Base-by-base conservation (phyloP, 495 filamentous ascomycete genomes). In the Tuber aestivum region DNA sequence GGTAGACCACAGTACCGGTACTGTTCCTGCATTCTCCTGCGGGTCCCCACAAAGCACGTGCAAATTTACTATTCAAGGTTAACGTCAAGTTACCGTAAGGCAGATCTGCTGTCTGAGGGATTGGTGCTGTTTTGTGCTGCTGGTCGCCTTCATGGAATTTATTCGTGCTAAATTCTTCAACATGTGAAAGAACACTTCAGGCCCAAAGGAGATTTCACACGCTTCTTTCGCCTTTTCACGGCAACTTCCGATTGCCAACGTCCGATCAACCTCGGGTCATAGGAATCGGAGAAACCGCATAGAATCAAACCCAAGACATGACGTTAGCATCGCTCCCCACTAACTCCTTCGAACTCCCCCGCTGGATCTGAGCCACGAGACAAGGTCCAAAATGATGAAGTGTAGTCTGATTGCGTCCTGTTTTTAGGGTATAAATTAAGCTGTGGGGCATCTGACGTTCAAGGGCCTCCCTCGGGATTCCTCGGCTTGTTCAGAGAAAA, bases 211-310 rank as follows among this genome's bases (percentile, higher is more conserved):
- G 56, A 32, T 18, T 65, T 65, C 32, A 27, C 16, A 65, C 56
- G 3, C 50, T 32, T 32, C n/a, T 32, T 61, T 61, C n/a, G 12
- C n/a, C 16, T 12, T 61, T 61, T 61, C 68, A 78, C 78, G 77
- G 77, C 18, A 74, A 75, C 70, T 68, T 79, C 76, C 76, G 78
- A 75, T 74, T 70, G 70, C 70, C 56, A 44, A 61, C 76, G 65
- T 37, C 74, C 42, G 42, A 71, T 71, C 65, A 75, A 73, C 78
- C 78, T 79, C 78, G 78, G 78, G 70, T 69, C 73, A n/a, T 41
- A 79, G 70, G 45, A 79, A 69, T 65, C n/a, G 4, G 38, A 38
- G 18, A 40, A n/a, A 72, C 41, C 40, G 75, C 38, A 70, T 35
- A 76, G 32, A 74, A n/a, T 10, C n/a, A 61, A 61, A 27, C n/a